Conservation (phyloP, 192 early-diverging fungal genomes). For the Mortierella hygrophila region DNA sequence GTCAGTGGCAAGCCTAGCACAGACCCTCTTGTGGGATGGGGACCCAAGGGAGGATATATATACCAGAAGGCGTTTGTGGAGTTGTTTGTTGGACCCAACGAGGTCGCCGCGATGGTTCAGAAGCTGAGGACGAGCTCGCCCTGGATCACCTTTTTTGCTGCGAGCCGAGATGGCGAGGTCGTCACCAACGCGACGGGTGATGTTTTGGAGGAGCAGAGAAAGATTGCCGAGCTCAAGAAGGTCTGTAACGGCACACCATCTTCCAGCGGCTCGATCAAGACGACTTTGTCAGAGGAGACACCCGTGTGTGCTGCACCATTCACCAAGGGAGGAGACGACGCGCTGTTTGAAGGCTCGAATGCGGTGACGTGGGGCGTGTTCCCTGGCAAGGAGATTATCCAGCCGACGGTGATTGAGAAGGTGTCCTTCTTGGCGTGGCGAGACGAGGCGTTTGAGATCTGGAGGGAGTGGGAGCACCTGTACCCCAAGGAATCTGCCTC, state of each 20-base stretch:
- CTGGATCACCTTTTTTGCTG: slow-evolving; percentile 90
- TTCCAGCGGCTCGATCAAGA: slow-evolving; percentile 25
- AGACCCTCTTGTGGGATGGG: slow-evolving; percentile 85
- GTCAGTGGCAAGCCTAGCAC: slow-evolving; percentile 79
- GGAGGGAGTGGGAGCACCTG: slow-evolving; percentile 81
- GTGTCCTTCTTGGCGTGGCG: slow-evolving; percentile 87
- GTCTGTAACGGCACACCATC: slow-evolving; percentile 54
- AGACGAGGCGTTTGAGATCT: slow-evolving; percentile 87
- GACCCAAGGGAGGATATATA: slow-evolving; percentile 84
- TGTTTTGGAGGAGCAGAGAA: slow-evolving; percentile 42
- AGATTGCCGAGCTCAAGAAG: slow-evolving; percentile 62
- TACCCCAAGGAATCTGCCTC: slow-evolving; percentile 71
- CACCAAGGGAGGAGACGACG: slow-evolving; percentile 58
- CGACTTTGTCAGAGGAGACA: slow-evolving; percentile 4
- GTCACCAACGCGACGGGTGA: slow-evolving; percentile 38
- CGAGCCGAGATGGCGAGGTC: slow-evolving; percentile 74
- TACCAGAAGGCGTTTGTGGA: slow-evolving; percentile 92
- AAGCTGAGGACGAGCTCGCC: slow-evolving; percentile 68
- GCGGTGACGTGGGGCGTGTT: slow-evolving; percentile 95
- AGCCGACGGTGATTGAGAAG: slow-evolving; percentile 86
- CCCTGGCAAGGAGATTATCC: slow-evolving; percentile 90
- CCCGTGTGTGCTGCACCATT: slow-evolving; percentile 69
- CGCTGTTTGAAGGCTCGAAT: slow-evolving; percentile 69
- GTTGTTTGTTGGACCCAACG: slow-evolving; percentile 77
- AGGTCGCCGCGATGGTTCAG: slow-evolving; percentile 65